These are phyloP conservation scores for Phytopythium mirpurense DNA, from an alignment of 352 stramenopile species.

Conservation along the genomic window DNA sequence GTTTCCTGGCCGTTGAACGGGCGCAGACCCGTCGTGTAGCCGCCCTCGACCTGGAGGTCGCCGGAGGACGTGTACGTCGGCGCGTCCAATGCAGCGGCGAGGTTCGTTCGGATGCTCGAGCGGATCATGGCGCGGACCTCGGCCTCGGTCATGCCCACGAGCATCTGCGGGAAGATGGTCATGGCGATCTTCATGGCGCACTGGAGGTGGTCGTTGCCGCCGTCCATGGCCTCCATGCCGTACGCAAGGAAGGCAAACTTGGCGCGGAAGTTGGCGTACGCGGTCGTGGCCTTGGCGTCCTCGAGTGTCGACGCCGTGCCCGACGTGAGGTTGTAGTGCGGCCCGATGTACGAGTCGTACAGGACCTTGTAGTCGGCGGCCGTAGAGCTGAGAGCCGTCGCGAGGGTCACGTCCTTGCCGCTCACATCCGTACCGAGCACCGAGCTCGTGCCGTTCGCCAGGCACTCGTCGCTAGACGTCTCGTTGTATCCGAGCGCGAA, in stretches of 20 bases:
- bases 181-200: slow-evolving; percentile 42
- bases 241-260: slow-evolving; percentile 46
- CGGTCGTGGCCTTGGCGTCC: slow-evolving; percentile 31
- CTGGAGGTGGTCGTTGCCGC: slow-evolving; percentile 26
- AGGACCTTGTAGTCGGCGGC: slow-evolving; percentile 45
- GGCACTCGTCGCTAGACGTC: slow-evolving; percentile 38
- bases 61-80: slow-evolving; percentile 34
- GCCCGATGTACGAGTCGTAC: slow-evolving; percentile 46
- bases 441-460: slow-evolving; percentile 34
- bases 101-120: slow-evolving; percentile 42
- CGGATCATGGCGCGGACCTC: slow-evolving; percentile 48
- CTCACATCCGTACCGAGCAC: slow-evolving; percentile 37
- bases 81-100: slow-evolving; percentile 29
- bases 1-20: slow-evolving; percentile 62
- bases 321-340: slow-evolving; percentile 34
- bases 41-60: slow-evolving; percentile 30
- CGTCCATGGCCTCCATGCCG: slow-evolving; percentile 39
- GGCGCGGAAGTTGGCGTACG: slow-evolving; percentile 56
- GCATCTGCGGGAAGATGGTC: slow-evolving; percentile 49
- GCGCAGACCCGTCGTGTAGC: slow-evolving; percentile 46
- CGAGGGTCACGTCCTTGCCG: slow-evolving; percentile 37
- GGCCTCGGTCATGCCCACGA: slow-evolving; percentile 45
- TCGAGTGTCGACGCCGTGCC: slow-evolving; percentile 16
- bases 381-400: slow-evolving; percentile 19
- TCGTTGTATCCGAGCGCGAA: slow-evolving; percentile 53